phyloP scores from a whole-genome alignment of 78 protist species.

The Bigelowiella natans region DNA sequence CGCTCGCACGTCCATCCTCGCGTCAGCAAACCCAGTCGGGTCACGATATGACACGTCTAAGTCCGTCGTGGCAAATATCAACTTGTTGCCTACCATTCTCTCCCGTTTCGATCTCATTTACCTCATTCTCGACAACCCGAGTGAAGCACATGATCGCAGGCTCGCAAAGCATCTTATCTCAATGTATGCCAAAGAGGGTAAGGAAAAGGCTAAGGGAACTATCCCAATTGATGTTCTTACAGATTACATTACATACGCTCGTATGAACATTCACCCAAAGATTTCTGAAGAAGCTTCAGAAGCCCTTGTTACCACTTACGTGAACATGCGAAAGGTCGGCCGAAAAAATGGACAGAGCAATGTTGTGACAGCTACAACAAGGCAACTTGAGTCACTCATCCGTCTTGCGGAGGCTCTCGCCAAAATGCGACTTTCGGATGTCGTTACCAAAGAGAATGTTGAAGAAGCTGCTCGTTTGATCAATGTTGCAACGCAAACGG shows the following conservation, averaged over 20 bases:
- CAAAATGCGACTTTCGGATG: conserved; percentile 23
- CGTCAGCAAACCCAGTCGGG: conserved; percentile 96
- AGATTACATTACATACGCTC: conserved; percentile 78
- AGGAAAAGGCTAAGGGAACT: neutral
- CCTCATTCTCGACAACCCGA: conserved; percentile 80
- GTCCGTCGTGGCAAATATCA: conserved; percentile 90
- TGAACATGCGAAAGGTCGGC: conserved; percentile 20
- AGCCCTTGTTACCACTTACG: conserved; percentile 58
- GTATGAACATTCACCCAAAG: conserved; percentile 49
- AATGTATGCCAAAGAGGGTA: conserved; percentile 31
- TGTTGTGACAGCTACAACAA: conserved; percentile 89
- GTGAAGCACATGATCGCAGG: conserved; percentile 61
- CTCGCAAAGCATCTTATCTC: conserved; percentile 82
- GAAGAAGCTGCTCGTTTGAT: conserved; percentile 75
- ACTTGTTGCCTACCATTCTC: conserved; percentile 86
- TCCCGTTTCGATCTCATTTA: conserved; percentile 90
- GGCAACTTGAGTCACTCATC: conserved; percentile 94
- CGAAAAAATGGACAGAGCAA: conserved; percentile 44
- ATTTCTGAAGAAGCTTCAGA: conserved; percentile 69
- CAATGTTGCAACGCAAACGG: conserved; percentile 58
- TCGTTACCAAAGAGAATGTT: conserved; percentile 55
- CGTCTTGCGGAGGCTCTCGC: conserved; percentile 84
- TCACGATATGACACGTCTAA: conserved; percentile 68
- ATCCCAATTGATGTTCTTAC: conserved; percentile 20
- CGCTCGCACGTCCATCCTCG: conserved; percentile 94